Conservation (phyloP, 2,329 filamentous ascomycete genomes). For the Neonectria sp. region DNA sequence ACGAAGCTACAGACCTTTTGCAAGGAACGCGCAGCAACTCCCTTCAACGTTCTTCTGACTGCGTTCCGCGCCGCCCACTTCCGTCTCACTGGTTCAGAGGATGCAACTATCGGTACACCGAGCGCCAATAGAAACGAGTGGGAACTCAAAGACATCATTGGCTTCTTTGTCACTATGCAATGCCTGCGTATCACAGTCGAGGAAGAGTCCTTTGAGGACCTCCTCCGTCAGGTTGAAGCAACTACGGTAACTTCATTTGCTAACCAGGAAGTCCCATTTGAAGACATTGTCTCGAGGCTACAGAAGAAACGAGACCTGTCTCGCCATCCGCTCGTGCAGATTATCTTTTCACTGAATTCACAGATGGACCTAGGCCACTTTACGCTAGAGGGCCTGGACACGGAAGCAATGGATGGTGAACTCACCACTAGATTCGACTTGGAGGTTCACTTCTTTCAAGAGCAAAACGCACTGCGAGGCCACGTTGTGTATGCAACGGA, state of each 20-base stretch:
- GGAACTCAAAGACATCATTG: conserved; percentile 39
- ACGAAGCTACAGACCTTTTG: neutral
- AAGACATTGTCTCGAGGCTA: conserved; percentile 32
- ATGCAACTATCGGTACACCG: conserved; percentile 40
- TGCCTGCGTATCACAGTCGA: conserved; percentile 36
- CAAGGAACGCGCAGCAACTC: conserved; percentile 26
- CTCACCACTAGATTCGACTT: conserved; percentile 42
- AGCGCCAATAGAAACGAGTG: conserved; percentile 37
- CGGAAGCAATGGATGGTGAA: conserved; percentile 17
- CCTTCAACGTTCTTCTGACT: conserved; percentile 34
- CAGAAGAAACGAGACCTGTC: conserved; percentile 28
- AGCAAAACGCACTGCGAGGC: conserved; percentile 26
- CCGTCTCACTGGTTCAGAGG: conserved; percentile 39
- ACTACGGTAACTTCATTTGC: conserved; percentile 29
- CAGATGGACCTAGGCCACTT: conserved; percentile 40
- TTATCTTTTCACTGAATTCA: conserved; percentile 36
- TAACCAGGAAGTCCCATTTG: conserved; percentile 45
- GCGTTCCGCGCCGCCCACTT: conserved; percentile 44
- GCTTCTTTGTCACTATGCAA: conserved; percentile 46
- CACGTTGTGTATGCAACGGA: conserved; percentile 39
- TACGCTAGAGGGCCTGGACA: conserved; percentile 36
- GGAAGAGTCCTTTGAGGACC: conserved; percentile 29
- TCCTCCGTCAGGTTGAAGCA: conserved; percentile 36
- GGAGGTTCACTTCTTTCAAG: conserved; percentile 46
- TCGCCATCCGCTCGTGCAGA: conserved; percentile 34